Evolutionary conservation across 2,329 filamentous ascomycete species (phyloP).

Genomic region (Zelopaecilomyces penicillatus): DNA sequence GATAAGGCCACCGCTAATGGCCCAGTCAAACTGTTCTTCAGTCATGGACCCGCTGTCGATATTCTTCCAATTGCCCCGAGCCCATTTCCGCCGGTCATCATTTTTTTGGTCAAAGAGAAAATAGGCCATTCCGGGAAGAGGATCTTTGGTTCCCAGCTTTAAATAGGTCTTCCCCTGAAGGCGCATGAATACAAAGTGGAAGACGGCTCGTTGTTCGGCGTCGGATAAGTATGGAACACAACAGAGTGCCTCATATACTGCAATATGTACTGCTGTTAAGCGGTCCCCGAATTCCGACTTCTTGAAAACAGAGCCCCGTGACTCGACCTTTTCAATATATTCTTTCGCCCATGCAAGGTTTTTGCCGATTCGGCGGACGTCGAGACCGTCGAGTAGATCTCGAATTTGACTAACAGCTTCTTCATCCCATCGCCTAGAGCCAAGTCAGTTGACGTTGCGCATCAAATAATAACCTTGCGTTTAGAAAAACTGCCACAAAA

Average conservation of each 20-base stretch:
- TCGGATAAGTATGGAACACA: constrained; percentile 66
- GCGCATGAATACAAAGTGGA: constrained; percentile 75
- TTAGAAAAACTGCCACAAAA: background rate
- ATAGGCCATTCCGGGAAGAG: constrained; percentile 73
- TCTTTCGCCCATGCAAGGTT: constrained; percentile 50
- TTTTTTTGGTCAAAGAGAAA: constrained; percentile 65
- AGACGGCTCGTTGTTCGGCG: constrained; percentile 47
- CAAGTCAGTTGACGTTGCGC: constrained; percentile 12
- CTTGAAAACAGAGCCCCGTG: constrained; percentile 37
- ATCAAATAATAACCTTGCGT: background rate
- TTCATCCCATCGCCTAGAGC: constrained; percentile 36
- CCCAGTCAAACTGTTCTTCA: constrained; percentile 76
- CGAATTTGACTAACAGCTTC: constrained; percentile 44
- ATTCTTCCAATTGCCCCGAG: constrained; percentile 30
- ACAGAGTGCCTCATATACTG: constrained; percentile 82
- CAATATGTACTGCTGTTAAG: constrained; percentile 57
- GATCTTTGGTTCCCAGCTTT: constrained; percentile 60
- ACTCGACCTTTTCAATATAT: constrained; percentile 45
- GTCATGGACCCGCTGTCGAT: constrained; percentile 54
- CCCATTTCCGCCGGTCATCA: constrained; percentile 42
- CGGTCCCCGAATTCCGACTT: constrained; percentile 38
- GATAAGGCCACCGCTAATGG: constrained; percentile 65
- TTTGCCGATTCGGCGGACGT: constrained; percentile 52
- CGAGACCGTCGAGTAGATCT: constrained; percentile 48
- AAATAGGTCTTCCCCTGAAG: constrained; percentile 66